Evolutionary conservation across 768 basidiomycete species (phyloP), one percentile per base, ranked within the genome.

Genomic region (Chalciporus chontae): DNA sequence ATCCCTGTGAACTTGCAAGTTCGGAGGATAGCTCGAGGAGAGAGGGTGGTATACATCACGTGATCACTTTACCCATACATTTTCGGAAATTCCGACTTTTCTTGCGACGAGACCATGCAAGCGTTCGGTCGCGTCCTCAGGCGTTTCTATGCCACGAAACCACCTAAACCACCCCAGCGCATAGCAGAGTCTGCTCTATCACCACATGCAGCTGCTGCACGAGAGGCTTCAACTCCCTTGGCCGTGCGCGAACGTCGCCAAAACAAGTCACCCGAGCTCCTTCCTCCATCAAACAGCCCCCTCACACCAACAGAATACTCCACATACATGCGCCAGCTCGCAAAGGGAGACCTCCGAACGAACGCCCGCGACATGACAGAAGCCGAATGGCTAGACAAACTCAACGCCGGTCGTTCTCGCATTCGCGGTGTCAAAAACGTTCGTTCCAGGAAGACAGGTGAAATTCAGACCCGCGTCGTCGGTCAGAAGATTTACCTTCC

Each of bases 401-500:
- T 83, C 50, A 80, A 87, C 63, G 68, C 71, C 21, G 76, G 78
- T 29, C 77, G 87, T 51, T 74, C 77, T 27, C 80, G 88, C 17
- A 63, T 90, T 43, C 88, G 88, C 57, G 89, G 89, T 67, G 69
- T 84, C 69, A 68, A 82, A 54, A 71, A 71, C 45, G 69, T 67
- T 26, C 70, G 71, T 34, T 67, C 71, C 52, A 48, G 50, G 18
- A 65, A 64, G 36, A 57, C 66, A 13, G 76, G 75, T 14, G 69
- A 75, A 36, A 60, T 66, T 41, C 71, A 77, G 42, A 71, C 73
- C 8, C 71, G 77, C 55, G 79, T 92, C 47, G 78, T 91, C 47
- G 94, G 89, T 47, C 83, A 87, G 59, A 83, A 82, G 55, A 76
- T 96, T 19, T 96, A 93, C 72, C 84, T 97, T 32, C 94, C 94